Conservation (phyloP, 768 basidiomycete species). For the Lactarius hatsudake region DNA sequence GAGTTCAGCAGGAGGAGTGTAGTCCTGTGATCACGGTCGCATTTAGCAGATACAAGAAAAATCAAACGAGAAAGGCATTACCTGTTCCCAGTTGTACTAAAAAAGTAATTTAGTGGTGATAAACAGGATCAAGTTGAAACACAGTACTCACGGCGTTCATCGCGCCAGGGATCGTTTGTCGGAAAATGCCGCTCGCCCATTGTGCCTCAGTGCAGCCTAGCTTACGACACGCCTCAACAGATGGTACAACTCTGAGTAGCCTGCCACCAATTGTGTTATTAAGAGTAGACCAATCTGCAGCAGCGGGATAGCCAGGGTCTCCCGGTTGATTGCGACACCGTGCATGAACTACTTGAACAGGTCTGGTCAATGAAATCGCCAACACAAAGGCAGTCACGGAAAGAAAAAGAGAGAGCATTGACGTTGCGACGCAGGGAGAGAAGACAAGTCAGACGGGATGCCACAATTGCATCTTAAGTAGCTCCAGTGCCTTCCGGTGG, state of each 20-base stretch:
- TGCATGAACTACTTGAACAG: neutral
- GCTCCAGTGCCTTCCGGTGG: neutral
- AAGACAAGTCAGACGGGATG: neutral
- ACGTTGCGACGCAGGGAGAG: neutral
- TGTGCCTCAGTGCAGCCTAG: conserved; percentile 20
- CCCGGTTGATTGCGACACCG: conserved; percentile 27
- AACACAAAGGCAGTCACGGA: neutral
- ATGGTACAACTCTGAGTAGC: conserved; percentile 20
- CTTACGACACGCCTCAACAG: conserved; percentile 15
- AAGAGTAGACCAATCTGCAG: conserved; percentile 18
- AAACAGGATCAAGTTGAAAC: neutral
- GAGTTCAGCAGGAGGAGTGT: conserved; percentile 12
- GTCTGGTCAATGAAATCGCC: neutral
- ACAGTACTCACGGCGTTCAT: conserved; percentile 23
- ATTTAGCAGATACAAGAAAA: neutral
- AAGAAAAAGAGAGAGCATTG: neutral
- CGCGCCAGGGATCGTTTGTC: conserved; percentile 22
- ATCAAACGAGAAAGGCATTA: neutral
- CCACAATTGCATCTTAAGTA: neutral
- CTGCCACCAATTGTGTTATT: conserved; percentile 18
- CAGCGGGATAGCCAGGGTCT: conserved; percentile 18
- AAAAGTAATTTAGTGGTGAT: neutral
- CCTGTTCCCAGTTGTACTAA: conserved; percentile 28
- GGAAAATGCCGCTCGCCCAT: conserved; percentile 23
- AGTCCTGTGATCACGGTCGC: conserved; percentile 5